Percentiles rank a stretch among this genome's conserved stretches.
These are phyloP conservation scores for Pythium utonaiense DNA, from an alignment of 352 stramenopile species.

Conservation along the genomic window DNA sequence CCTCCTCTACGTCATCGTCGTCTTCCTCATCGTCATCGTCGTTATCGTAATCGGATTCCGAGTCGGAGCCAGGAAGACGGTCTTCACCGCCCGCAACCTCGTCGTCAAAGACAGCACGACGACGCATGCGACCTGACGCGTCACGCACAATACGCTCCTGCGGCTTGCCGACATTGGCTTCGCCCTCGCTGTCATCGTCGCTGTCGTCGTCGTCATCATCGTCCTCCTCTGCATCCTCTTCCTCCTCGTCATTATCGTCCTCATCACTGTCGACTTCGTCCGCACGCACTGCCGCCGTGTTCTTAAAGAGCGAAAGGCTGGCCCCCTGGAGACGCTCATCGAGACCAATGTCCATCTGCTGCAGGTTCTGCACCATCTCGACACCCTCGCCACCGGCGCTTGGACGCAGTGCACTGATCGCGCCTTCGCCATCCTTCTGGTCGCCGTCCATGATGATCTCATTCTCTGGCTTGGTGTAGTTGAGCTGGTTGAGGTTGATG, in stretches of 20 bases:
- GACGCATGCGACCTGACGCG: constrained; percentile 64
- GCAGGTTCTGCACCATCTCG: constrained; percentile 94
- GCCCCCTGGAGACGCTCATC: constrained; percentile 94
- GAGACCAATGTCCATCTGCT: constrained; percentile 87
- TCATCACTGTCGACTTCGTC: constrained; percentile 67
- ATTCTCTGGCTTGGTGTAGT: constrained; percentile 94
- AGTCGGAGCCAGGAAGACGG: constrained; percentile 30
- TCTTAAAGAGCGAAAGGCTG: constrained; percentile 95
- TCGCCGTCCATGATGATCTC: constrained; percentile 50
- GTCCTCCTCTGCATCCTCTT: constrained; percentile 46
- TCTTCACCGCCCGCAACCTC: constrained; percentile 28
- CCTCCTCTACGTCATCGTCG: constrained; percentile 37
- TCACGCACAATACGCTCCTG: constrained; percentile 69
- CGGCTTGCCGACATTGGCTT: constrained; percentile 53
- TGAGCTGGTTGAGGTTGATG: constrained; percentile 94
- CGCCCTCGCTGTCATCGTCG: constrained; percentile 44
- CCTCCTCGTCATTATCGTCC: constrained; percentile 56
- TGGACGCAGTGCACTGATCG: constrained; percentile 29
- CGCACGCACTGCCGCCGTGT: constrained; percentile 75
- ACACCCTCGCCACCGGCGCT: constrained; percentile 77
- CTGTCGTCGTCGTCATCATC: constrained; percentile 39
- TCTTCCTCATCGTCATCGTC: constrained; percentile 50
- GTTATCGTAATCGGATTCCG: constrained; percentile 43
- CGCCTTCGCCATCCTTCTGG: constrained; percentile 48
- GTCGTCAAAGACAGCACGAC: constrained; percentile 76